phyloP scores from a whole-genome alignment of 2,329 filamentous ascomycete genomes.

The Alternaria conjuncta region DNA sequence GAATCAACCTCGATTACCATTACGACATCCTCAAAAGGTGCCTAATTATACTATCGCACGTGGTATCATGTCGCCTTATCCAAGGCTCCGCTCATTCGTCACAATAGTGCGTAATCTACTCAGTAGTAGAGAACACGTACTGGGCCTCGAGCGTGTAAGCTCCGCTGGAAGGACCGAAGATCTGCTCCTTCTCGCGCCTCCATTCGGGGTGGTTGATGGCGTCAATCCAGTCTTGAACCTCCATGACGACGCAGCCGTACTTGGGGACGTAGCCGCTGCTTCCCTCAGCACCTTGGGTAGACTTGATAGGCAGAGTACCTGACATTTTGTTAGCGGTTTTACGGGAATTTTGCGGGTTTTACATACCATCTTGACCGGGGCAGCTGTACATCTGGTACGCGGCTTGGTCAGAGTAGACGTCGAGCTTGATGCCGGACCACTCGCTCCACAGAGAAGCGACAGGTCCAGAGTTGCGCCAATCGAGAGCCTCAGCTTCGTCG shows the following conservation, averaged over 20 bases:
- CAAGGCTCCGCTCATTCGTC: not conserved
- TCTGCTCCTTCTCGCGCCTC: conserved; percentile 66
- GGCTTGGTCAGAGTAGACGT: conserved; percentile 82
- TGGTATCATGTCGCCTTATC: conserved; percentile 11
- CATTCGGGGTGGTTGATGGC: conserved; percentile 91
- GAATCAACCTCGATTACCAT: conserved; percentile 11
- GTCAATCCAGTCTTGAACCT: conserved; percentile 93
- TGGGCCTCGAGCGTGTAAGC: conserved; percentile 54
- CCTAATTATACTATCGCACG: conserved; percentile 7
- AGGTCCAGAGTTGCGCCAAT: conserved; percentile 68
- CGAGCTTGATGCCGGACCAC: conserved; percentile 83
- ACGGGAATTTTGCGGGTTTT: not conserved
- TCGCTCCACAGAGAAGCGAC: conserved; percentile 71
- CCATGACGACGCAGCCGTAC: conserved; percentile 87
- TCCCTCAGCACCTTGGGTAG: conserved; percentile 68
- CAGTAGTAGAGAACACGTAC: conserved; percentile 52
- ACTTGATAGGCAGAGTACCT: conserved; percentile 68
- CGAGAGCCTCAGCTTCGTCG: conserved; percentile 60
- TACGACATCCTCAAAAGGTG: conserved; percentile 3
- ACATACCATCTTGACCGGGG: conserved; percentile 71
- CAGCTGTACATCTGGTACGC: conserved; percentile 91
- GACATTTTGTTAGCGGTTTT: conserved; percentile 7
- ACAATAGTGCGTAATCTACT: not conserved
- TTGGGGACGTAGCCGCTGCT: conserved; percentile 70
- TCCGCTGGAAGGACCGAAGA: conserved; percentile 54